phyloP scores from a whole-genome alignment of 352 stramenopile species.

The Lagenidium sp. region DNA sequence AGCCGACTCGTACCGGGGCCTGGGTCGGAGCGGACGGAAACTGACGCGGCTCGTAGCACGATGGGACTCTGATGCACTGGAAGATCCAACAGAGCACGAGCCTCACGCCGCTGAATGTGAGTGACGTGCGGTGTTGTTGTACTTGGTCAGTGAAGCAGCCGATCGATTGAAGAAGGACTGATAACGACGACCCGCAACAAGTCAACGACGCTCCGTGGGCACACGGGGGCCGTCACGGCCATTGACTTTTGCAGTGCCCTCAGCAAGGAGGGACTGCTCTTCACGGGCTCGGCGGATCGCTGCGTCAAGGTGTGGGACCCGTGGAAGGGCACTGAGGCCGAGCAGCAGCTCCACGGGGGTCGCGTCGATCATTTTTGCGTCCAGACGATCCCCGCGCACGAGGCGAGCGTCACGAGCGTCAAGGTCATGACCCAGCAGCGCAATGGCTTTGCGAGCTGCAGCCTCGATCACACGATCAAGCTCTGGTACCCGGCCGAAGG shows the following conservation, averaged over 20 bases:
- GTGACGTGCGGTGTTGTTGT: no score
- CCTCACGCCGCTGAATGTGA: conserved; percentile 36
- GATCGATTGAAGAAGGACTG: not conserved
- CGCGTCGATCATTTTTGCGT: conserved; percentile 32
- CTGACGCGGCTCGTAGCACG: conserved; percentile 23
- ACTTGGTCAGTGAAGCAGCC: no score
- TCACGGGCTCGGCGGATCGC: conserved; percentile 54
- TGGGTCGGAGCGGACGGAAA: not conserved
- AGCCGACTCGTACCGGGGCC: not conserved
- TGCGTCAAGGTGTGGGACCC: conserved; percentile 71
- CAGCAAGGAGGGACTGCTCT: conserved; percentile 43
- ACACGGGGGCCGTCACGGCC: conserved; percentile 35
- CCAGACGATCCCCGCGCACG: conserved; percentile 53
- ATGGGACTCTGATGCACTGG: conserved; percentile 56
- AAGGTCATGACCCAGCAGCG: conserved; percentile 33
- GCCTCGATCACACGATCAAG: conserved; percentile 55
- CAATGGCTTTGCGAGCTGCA: conserved; percentile 56
- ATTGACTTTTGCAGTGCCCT: conserved; percentile 35
- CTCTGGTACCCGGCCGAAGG: conserved; percentile 53
- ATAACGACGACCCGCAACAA: not conserved
- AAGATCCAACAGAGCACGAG: conserved; percentile 29
- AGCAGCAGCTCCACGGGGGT: conserved; percentile 16
- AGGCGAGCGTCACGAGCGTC: conserved; percentile 40
- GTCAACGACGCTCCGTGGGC: conserved; percentile 31
- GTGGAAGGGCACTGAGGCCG: conserved; percentile 30